Base-by-base conservation (phyloP, 1,284 basidiomycete genomes). In the Psilocybe mexicana region DNA sequence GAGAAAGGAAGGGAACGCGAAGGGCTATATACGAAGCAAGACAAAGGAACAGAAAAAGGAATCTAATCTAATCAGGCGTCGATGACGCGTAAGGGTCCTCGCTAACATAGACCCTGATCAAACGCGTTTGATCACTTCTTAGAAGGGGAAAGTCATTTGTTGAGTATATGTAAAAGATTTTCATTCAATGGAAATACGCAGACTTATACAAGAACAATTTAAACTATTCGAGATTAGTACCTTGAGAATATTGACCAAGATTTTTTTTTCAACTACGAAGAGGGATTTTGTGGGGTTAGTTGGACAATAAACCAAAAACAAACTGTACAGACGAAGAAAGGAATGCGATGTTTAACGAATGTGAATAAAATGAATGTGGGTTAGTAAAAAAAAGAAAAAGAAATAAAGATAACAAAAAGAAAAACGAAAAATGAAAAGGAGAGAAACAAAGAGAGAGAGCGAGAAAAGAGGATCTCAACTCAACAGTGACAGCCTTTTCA, bases 401-500 rank as follows among this genome's bases (percentile, higher is more conserved):
- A 42, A 14, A 40, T 42, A 18, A 18, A 18, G 18, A 18, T 18
- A 18, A 18, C 18, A 18, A 14, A 52, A 43, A 23, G 38, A 26
- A 52, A 24, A 24, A 8, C n/a, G 26, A 26, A 12, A 38, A 23
- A 30, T 2, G 12, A 18, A 52, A 43, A 43, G 2, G 18, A 51
- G 26, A 26, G 7, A 8, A 12, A 18, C 40, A 51, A 40, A 42
- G 36, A 51, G 40, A 42, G 26, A 28, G 43, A 12, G 25, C 1
- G 35, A 30, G n/a, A 25, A 42, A 18, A 44, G 18, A 28, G 43
- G 14, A 51, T 11, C 14, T 55, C 36, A 62, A 40, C 44, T 47
- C 50, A 58, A 36, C 23, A 60, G 12, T 12, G 58, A 58, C 14
- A 48, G 38, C 26, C 61, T 35, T 26, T 60, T 58, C 45, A 54